These are phyloP conservation scores for Epichloe gansuensis DNA, from an alignment of 2,329 filamentous ascomycete species.

Conservation along the genomic window DNA sequence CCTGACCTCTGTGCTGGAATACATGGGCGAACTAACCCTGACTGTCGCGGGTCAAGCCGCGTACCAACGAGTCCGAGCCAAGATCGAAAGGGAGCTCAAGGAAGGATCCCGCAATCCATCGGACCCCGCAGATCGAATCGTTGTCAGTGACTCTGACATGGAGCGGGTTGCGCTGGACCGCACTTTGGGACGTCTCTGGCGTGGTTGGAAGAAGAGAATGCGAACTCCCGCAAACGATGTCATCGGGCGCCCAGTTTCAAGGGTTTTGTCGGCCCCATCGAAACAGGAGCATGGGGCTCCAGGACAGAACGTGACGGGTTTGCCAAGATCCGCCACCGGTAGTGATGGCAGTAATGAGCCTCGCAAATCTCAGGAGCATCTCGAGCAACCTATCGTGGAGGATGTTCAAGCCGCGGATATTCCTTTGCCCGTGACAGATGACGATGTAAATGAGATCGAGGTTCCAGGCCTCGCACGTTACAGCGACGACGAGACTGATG, in stretches of 20 bases:
- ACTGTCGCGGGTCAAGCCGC: conserved; percentile 80
- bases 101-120: conserved; percentile 34
- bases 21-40: conserved; percentile 82
- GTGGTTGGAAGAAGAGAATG: conserved; percentile 84
- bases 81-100: conserved; percentile 46
- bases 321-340: conserved; percentile 7
- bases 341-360: conserved; percentile 8
- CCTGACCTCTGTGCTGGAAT: conserved; percentile 86
- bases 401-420: conserved; percentile 31
- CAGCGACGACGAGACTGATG: conserved; percentile 49
- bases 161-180: conserved; percentile 86
- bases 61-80: conserved; percentile 51
- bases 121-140: conserved; percentile 50
- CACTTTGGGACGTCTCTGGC: conserved; percentile 80
- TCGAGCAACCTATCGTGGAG: conserved; percentile 13
- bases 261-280: conserved; percentile 26
- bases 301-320: conserved; percentile 20
- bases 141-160: conserved; percentile 86
- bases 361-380: conserved; percentile 8
- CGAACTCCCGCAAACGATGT: conserved; percentile 42
- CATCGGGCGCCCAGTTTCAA: conserved; percentile 37
- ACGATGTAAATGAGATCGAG: conserved; percentile 71
- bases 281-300: conserved; percentile 24
- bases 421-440: conserved; percentile 53
- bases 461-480: conserved; percentile 55